phyloP scores from a whole-genome alignment of 2,329 filamentous ascomycete species.

The Clonostachys rhizophaga region DNA sequence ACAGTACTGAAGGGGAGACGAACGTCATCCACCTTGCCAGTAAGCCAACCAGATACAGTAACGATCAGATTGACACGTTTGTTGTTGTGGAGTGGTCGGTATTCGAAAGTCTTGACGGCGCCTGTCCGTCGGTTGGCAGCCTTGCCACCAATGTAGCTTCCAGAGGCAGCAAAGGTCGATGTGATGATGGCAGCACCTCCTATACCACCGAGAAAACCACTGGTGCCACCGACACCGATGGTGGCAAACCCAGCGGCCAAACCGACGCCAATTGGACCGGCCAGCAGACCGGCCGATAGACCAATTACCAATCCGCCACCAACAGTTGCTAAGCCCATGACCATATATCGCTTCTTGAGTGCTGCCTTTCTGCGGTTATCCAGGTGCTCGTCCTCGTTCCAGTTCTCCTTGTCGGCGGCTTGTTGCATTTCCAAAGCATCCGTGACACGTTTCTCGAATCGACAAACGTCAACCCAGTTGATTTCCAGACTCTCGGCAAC shows the following conservation, averaged over 20 bases:
- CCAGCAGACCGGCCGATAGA: constrained; percentile 84
- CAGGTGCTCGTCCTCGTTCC: constrained; percentile 96
- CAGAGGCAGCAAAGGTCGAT: constrained; percentile 79
- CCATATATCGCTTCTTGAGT: constrained; percentile 77
- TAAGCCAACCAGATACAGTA: constrained; percentile 97
- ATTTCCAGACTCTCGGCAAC: constrained; percentile 79
- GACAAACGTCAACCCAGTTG: constrained; percentile 87
- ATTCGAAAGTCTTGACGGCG: constrained; percentile 94
- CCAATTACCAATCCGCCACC: constrained; percentile 94
- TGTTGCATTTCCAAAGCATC: constrained; percentile 98
- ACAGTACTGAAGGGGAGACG: constrained; percentile 93
- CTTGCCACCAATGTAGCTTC: constrained; percentile 78
- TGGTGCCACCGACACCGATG: constrained; percentile 85
- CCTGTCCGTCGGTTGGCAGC: constrained; percentile 87
- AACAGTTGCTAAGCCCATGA: constrained; percentile 96
- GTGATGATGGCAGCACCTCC: constrained; percentile 94
- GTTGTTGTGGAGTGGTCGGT: constrained; percentile 94
- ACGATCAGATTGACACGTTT: constrained; percentile 95
- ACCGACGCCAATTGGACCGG: constrained; percentile 90
- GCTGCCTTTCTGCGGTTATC: constrained; percentile 77
- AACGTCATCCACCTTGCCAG: constrained; percentile 94
- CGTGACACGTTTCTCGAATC: constrained; percentile 95
- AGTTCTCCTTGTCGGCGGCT: constrained; percentile 88
- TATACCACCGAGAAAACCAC: constrained; percentile 83
- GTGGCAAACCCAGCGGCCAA: constrained; percentile 93